phyloP scores from a whole-genome alignment of 2,329 filamentous ascomycete species.

The Arachnomyces sp. region DNA sequence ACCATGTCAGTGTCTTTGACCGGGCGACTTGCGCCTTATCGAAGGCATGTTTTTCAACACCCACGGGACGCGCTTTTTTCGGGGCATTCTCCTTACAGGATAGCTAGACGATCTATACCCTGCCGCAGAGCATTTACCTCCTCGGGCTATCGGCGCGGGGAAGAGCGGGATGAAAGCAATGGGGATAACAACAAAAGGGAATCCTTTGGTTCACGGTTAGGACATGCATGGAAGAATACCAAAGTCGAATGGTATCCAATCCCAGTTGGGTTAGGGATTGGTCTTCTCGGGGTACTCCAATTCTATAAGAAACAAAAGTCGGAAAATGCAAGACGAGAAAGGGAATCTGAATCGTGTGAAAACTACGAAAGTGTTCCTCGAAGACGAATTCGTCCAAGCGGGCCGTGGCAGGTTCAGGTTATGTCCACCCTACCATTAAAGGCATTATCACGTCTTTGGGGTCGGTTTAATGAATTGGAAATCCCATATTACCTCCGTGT shows the following conservation, averaged over 20 bases:
- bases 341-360: slow-evolving; percentile 39
- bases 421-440: slow-evolving; percentile 92
- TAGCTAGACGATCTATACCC: no score
- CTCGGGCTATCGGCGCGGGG: slow-evolving; percentile 34
- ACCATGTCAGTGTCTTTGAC: no score
- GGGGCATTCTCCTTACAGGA: no score
- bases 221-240: slow-evolving; percentile 54
- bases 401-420: slow-evolving; percentile 87
- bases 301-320: slow-evolving; percentile 64
- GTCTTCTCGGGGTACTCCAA: slow-evolving; percentile 73
- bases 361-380: slow-evolving; percentile 39
- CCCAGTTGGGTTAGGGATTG: slow-evolving; percentile 76
- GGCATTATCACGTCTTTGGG: slow-evolving; percentile 82
- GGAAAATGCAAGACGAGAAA: slow-evolving; percentile 42
- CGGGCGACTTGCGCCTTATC: no score
- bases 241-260: slow-evolving; percentile 85
- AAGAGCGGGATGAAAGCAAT: slow-evolving; percentile 29
- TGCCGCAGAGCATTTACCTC: slow-evolving; percentile 22
- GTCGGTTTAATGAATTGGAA: slow-evolving; percentile 79
- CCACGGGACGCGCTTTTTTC: no score
- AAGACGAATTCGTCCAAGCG: slow-evolving; percentile 66
- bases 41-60: no score
- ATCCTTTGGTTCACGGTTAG: slow-evolving; percentile 51
- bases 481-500: slow-evolving; percentile 83
- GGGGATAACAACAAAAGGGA: slow-evolving; percentile 36